These are phyloP conservation scores for Solanum pennellii DNA, from an alignment of 257 asterid genomes.

Conservation along the genomic window DNA sequence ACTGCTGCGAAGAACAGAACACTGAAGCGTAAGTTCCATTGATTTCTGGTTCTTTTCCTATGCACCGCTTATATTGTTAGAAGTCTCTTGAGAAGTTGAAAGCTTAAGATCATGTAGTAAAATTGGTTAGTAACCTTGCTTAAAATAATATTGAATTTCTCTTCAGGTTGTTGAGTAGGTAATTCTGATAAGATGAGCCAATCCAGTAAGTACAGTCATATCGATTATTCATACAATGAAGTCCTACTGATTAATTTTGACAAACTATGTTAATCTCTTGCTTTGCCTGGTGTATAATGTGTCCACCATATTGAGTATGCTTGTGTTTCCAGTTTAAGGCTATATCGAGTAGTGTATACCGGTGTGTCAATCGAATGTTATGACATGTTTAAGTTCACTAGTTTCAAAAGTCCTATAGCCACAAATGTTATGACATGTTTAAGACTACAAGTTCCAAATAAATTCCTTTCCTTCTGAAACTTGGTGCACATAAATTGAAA, in stretches of 20 bases:
- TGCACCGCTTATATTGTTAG: not conserved
- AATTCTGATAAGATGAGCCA: not conserved
- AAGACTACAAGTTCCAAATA: not conserved
- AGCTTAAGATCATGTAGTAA: not conserved
- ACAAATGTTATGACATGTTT: not conserved
- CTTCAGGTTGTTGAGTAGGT: not conserved
- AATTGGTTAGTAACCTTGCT: not conserved
- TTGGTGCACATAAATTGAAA: not conserved
- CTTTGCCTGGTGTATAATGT: not conserved
- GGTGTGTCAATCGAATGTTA: not conserved
- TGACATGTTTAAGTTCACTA: not conserved
- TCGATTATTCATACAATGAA: not conserved
- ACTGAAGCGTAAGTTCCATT: constrained; percentile 35
- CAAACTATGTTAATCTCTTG: not conserved
- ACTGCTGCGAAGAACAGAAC: constrained; percentile 49
- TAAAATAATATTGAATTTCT: not conserved
- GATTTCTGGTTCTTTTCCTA: not conserved
- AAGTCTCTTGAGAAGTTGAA: not conserved
- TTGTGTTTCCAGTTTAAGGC: not conserved
- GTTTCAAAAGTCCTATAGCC: not conserved
- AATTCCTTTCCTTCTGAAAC: not conserved
- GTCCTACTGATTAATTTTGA: not conserved
- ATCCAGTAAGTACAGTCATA: not conserved
- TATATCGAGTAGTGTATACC: not conserved
- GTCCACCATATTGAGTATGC: not conserved